Evolutionary conservation across 2,329 filamentous ascomycete genomes (phyloP).

Genomic region (Fusarium fujikuroi): DNA sequence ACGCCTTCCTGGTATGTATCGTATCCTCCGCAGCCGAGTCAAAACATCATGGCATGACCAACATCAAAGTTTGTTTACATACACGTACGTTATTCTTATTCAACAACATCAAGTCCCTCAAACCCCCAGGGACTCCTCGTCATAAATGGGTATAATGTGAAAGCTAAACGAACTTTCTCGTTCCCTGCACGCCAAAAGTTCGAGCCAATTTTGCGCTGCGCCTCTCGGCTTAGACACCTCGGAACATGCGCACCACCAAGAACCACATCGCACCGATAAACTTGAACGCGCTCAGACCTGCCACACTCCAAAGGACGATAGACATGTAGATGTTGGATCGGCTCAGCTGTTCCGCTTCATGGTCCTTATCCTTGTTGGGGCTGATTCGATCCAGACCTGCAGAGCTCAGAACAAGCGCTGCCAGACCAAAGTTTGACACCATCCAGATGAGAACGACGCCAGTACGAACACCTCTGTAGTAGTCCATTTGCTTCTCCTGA

Average conservation of each 20-base stretch:
- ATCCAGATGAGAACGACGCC: constrained; percentile 96
- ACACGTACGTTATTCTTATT: constrained; percentile 33
- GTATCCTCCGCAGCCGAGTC: constrained; percentile 11
- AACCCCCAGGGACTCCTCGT: constrained; percentile 11
- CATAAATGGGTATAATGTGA: constrained; percentile 45
- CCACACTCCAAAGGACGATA: constrained; percentile 89
- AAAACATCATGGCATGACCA: constrained; percentile 29
- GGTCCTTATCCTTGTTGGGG: constrained; percentile 44
- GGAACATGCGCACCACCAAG: constrained; percentile 87
- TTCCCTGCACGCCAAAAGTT: constrained; percentile 4
- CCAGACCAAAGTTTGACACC: constrained; percentile 91
- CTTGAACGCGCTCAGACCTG: constrained; percentile 83
- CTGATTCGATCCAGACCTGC: constrained; percentile 80
- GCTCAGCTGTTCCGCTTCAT: constrained; percentile 57
- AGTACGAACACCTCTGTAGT: constrained; percentile 95
- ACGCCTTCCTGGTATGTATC: constrained; percentile 32
- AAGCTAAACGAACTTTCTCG: constrained; percentile 20
- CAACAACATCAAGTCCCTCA: constrained; percentile 19
- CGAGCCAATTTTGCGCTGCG: background rate
- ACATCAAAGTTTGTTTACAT: constrained; percentile 27
- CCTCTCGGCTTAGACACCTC: constrained; percentile 64
- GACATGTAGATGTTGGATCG: constrained; percentile 85
- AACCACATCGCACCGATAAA: constrained; percentile 93
- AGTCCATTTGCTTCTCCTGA: constrained; percentile 92
- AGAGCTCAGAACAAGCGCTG: constrained; percentile 85